Evolutionary conservation across 352 stramenopile genomes (phyloP).

Genomic region (Ochromonadaceae sp.): DNA sequence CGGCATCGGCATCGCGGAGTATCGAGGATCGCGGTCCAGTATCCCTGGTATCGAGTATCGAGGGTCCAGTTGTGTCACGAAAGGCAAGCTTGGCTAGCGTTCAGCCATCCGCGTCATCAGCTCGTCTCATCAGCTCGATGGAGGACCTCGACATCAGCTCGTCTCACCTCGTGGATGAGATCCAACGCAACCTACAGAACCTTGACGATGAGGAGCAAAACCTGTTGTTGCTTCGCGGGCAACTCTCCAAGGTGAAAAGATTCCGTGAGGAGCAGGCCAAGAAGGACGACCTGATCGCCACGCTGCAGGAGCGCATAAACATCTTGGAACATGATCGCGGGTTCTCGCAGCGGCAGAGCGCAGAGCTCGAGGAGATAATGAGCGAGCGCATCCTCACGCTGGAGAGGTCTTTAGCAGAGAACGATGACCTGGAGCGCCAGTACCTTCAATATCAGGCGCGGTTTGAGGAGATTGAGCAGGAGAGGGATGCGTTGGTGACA

Average conservation of each 20-base stretch:
- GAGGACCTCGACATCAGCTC: neutral
- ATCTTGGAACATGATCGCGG: slow-evolving; percentile 1
- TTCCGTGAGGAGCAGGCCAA: slow-evolving; percentile 7
- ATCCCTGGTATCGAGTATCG: too few relatives aligned
- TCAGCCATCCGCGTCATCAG: too few relatives aligned
- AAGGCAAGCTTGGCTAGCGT: too few relatives aligned
- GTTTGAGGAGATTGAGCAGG: too few relatives aligned
- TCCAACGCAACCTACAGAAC: neutral
- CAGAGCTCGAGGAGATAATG: neutral
- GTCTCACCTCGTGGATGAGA: neutral
- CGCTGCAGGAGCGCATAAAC: neutral
- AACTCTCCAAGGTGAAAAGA: slow-evolving; percentile 4
- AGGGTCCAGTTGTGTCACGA: too few relatives aligned
- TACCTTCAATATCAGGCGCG: too few relatives aligned
- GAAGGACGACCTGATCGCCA: neutral
- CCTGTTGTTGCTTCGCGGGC: neutral
- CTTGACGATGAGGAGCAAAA: neutral
- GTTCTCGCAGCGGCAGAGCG: neutral
- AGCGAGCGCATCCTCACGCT: neutral
- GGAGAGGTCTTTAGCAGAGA: neutral
- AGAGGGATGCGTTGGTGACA: too few relatives aligned
- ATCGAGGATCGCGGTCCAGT: too few relatives aligned
- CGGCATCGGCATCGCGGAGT: too few relatives aligned
- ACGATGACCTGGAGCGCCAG: neutral
- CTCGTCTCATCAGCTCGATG: too few relatives aligned